Evolutionary conservation across 345 rosid genomes (phyloP).

Genomic region (Corchorus capsularis): DNA sequence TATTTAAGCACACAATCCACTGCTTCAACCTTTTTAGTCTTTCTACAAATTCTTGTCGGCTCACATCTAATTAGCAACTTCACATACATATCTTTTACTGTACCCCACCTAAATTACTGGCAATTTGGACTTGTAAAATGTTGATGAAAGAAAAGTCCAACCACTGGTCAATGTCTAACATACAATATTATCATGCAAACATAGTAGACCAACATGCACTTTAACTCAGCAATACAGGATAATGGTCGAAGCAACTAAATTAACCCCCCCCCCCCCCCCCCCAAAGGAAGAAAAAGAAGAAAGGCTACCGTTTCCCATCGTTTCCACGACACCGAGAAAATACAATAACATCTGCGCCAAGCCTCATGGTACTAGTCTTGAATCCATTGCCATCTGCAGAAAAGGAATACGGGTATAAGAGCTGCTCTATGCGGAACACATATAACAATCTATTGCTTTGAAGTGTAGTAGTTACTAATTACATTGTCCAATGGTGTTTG

Average conservation of each 20-base stretch:
- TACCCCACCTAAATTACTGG: background rate
- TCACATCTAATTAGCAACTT: no score
- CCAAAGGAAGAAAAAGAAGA: no score
- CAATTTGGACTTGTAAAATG: background rate
- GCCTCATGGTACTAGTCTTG: constrained; percentile 99
- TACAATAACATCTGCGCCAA: constrained; percentile 98
- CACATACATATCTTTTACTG: no score
- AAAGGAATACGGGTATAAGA: constrained; percentile 7
- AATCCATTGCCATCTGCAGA: constrained; percentile 91
- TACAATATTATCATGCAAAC: background rate
- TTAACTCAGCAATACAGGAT: background rate
- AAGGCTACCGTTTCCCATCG: constrained; percentile 57
- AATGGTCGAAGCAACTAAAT: background rate
- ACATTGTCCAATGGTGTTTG: constrained; percentile 83
- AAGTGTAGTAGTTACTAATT: constrained; percentile 12
- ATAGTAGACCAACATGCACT: background rate
- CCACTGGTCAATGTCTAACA: background rate
- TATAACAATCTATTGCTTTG: no score
- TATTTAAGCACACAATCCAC: background rate
- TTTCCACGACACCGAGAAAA: constrained; percentile 74
- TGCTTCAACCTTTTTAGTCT: no score
- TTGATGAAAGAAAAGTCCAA: background rate
- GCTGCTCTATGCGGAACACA: background rate
- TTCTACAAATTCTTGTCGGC: no score
- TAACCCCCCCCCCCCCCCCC: no score